These are phyloP conservation scores for Puccinia triticina DNA, from an alignment of 1,284 basidiomycete genomes.

Conservation along the genomic window DNA sequence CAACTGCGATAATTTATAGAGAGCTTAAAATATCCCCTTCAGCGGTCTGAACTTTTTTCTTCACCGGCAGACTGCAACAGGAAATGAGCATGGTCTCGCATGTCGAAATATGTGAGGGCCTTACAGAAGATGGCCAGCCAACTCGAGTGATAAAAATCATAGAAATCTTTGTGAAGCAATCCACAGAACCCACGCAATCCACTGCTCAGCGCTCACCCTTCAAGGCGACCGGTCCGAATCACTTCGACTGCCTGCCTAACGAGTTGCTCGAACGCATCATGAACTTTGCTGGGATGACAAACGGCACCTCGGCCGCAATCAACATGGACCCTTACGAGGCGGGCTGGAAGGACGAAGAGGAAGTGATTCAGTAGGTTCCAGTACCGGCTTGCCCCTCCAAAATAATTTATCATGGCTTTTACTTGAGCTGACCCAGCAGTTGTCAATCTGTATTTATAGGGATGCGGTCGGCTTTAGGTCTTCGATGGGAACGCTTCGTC, in stretches of 20 bases:
- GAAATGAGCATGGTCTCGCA: slow-evolving; percentile 4
- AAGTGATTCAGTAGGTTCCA: slow-evolving; percentile 12
- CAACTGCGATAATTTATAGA: too few species aligned
- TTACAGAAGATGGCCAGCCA: not conserved
- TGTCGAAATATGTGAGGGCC: not conserved
- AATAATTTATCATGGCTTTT: too few species aligned
- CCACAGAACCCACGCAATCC: not conserved
- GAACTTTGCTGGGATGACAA: not conserved
- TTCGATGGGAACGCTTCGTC: slow-evolving; percentile 11
- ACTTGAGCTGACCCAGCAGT: not conserved
- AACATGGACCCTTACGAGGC: slow-evolving; percentile 28
- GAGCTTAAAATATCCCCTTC: not conserved
- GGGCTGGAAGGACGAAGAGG: slow-evolving; percentile 32
- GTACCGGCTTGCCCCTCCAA: not conserved
- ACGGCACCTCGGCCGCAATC: not conserved
- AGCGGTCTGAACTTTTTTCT: not conserved
- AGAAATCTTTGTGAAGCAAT: not conserved
- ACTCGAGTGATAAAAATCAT: not conserved
- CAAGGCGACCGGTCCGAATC: not conserved
- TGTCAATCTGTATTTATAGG: not conserved
- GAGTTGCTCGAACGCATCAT: slow-evolving; percentile 31
- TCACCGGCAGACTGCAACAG: too few species aligned
- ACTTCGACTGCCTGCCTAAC: slow-evolving; percentile 14
- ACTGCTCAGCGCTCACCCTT: not conserved
- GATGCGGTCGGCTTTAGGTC: not conserved